Base-by-base conservation (phyloP, 73 alveolate species). In the Paramecium sexaurelia region DNA sequence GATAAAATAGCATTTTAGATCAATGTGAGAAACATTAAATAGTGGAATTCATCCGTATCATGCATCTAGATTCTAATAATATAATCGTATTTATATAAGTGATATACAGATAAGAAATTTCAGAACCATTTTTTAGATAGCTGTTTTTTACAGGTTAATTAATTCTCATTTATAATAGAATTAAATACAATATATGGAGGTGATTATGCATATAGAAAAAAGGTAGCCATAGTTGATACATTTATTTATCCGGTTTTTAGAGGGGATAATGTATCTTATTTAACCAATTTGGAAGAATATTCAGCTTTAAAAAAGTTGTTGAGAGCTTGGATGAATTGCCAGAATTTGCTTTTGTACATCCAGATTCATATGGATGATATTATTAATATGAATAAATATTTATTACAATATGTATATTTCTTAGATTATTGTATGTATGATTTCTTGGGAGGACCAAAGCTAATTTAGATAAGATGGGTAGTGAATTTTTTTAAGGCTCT, bases 11-110 rank as follows among this genome's bases (percentile, higher is more conserved):
- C 82, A 57, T 43, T 6, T 51, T n/a, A 91, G 98, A 86, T 88
- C 88, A 35, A 39, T 96, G 19, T 91, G 96, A 36, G 96, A 96
- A 78, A 73, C 87, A 6, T 39, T 94, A 40, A 96, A 96, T 91
- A 43, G 95, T 55, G 98, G 97, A 5, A 96, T 92, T 26, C 97
- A 96, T 43, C 98, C 98, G 6, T 55, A 91, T 7, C 90, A 78
- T 24, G 57, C 55, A 7, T 73, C 57, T 27, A 73, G 87, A 73
- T 36, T 73, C 9, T 73, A 36, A 6, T 17, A 32, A 36, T 73
- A 36, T n/a, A 10, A 33, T 33, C 66, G 35, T 17, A 73, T 17
- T 36, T 36, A 36, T 73, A 66, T 39, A 10, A 8, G 3, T 15
- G 87, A 39, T 36, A 36, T 36, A 13, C 35, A 73, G 57, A 73